Evolutionary conservation across 192 early-diverging fungal genomes (phyloP).

Genomic region (Umbelopsis sp.): DNA sequence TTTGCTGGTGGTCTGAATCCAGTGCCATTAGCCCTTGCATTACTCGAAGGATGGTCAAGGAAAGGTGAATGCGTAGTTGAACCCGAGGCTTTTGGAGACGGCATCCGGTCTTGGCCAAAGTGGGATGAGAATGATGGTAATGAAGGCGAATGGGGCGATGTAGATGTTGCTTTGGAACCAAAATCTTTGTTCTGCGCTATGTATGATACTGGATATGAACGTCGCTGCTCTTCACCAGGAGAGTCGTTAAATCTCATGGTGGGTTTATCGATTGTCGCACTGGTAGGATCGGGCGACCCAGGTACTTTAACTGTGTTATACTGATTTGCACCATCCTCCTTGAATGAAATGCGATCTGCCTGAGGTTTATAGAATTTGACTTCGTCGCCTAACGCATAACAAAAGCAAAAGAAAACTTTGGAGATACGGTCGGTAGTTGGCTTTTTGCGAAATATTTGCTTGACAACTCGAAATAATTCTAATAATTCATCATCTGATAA

Average conservation of each 20-base stretch:
- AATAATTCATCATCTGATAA: slow-evolving; percentile 36
- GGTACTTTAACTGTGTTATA: background rate
- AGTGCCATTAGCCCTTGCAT: background rate
- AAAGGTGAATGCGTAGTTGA: background rate
- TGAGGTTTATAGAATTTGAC: slow-evolving; percentile 29
- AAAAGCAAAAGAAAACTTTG: slow-evolving; percentile 32
- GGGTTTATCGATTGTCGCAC: background rate
- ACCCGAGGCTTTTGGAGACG: background rate
- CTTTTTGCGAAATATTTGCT: slow-evolving; percentile 31
- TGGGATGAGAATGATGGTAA: background rate
- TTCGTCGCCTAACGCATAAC: slow-evolving; percentile 30
- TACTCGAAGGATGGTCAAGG: background rate
- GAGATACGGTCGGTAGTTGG: slow-evolving; percentile 30
- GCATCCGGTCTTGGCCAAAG: slow-evolving; percentile 13
- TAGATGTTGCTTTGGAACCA: background rate
- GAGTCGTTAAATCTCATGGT: background rate
- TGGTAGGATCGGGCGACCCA: background rate
- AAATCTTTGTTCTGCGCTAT: slow-evolving; percentile 1
- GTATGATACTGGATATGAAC: background rate
- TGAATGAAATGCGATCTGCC: slow-evolving; percentile 23
- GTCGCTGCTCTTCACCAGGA: background rate
- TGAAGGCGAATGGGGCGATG: background rate
- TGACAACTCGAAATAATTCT: slow-evolving; percentile 35
- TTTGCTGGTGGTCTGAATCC: background rate
- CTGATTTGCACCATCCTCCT: slow-evolving; percentile 9